A percentile compares a stretch with the other conserved stretches of the same genome.
Conservation (phyloP, 805 yeast species). For the Saccharomycopsis fibuligera region DNA sequence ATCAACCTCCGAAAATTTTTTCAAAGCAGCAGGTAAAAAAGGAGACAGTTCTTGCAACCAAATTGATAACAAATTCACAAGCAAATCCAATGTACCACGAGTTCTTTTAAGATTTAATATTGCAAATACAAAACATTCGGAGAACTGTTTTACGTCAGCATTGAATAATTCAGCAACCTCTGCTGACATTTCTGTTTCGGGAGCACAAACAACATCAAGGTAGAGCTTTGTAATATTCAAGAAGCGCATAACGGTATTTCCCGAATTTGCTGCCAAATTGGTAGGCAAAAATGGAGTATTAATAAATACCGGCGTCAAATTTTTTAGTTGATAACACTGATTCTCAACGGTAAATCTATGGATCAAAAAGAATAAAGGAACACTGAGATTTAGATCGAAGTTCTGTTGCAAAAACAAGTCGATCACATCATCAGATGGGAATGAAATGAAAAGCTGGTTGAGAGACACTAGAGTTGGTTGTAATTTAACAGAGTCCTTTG, state of each 20-base stretch:
- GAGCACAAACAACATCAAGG: slow-evolving; percentile 8
- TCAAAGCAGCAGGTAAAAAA: slow-evolving; percentile 12
- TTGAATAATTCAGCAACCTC: slow-evolving; percentile 12
- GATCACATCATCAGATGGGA: slow-evolving; percentile 38
- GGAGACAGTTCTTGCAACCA: slow-evolving; percentile 13
- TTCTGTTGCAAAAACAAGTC: slow-evolving; percentile 40
- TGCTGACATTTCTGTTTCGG: slow-evolving; percentile 2
- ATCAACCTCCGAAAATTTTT: slow-evolving; percentile 7
- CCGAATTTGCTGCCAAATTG: slow-evolving; percentile 1
- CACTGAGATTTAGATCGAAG: slow-evolving; percentile 26
- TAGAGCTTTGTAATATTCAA: slow-evolving; percentile 10
- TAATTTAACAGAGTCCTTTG: slow-evolving; percentile 24
- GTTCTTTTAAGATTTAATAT: slow-evolving; percentile 2
- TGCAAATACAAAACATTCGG: slow-evolving; percentile 19
- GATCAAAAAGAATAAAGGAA: slow-evolving; percentile 3
- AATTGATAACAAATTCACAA: slow-evolving; percentile 11
- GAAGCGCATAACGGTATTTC: slow-evolving; percentile 8
- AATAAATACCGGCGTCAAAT: slow-evolving; percentile 7
- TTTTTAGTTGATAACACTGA: slow-evolving; percentile 5
- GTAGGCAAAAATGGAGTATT: slow-evolving; percentile 7
- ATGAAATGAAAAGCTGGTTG: slow-evolving; percentile 41
- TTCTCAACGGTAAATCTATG: slow-evolving; percentile 8
- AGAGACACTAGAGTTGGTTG: slow-evolving; percentile 39
- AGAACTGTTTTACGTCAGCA: slow-evolving; percentile 9
- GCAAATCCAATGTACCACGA: slow-evolving; percentile 6